Evolutionary conservation across 148 eudicot species (phyloP).

Genomic region (Rhododendron ovatum): DNA sequence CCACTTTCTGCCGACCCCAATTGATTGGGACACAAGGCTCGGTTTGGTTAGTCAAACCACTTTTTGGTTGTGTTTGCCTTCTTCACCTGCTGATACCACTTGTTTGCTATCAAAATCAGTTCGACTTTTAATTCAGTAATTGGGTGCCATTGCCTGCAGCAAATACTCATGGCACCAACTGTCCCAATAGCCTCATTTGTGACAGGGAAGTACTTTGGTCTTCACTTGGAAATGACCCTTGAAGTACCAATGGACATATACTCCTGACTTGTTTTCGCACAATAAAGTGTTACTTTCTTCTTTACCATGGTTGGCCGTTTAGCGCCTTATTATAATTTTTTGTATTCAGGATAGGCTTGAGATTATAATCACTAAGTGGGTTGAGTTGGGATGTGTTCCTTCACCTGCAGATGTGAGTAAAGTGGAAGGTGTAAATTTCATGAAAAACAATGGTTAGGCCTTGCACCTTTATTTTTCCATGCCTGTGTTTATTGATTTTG

Average conservation of each 20-base stretch:
- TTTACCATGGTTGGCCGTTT: neutral
- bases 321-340: neutral
- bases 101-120: neutral
- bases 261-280: neutral
- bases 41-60: neutral
- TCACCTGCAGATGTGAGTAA: conserved; percentile 92
- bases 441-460: conserved; percentile 44
- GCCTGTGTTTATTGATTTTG: neutral
- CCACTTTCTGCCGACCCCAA: neutral
- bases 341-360: conserved; percentile 94
- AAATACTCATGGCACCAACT: neutral
- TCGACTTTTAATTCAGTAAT: neutral
- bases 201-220: neutral
- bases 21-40: no score
- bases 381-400: conserved; percentile 53
- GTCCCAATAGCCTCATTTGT: neutral
- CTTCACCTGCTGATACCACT: neutral
- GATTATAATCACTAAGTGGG: conserved; percentile 66
- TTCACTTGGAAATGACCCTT: neutral
- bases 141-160: neutral
- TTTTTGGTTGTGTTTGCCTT: neutral
- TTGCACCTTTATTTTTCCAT: neutral
- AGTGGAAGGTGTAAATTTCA: conserved; percentile 70
- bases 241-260: neutral
- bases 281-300: neutral